Base-by-base conservation (phyloP, 352 stramenopile species). In the Elongisporangium prolatum region DNA sequence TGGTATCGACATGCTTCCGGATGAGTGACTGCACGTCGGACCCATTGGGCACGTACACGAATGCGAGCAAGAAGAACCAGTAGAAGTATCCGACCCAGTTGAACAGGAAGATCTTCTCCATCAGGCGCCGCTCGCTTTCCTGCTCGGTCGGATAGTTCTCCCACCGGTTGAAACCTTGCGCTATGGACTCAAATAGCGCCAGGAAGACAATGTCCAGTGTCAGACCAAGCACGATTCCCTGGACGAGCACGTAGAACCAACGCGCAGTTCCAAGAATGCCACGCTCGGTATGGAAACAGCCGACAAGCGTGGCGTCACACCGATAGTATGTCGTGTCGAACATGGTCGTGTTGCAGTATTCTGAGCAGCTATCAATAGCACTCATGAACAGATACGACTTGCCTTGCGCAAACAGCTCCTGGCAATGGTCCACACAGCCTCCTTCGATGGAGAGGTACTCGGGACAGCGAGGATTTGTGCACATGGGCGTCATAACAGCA, bases 71-170 rank as follows among this genome's bases (percentile, higher is more conserved):
- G 38, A 87, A 72, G 63, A 87, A 85, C 77, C 77, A 87, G 65
- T 87, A 87, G 59, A 87, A 87, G 66, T 87, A 87, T 21, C 77
- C 74, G 63, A 87, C 74, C 74, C 77, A 87, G 67, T 84, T 81
- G 77, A 87, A 87, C 25, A 87, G 59, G 49, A 87, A 87, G 57
- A 85, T 75, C 64, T 87, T 85, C 24, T 81, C 72, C 48, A 85
- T 75, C 56, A 68, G 72, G 1, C 74, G 70, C n/a, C 52, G 67
- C 57, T 84, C 73, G 54, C 72, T 69, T 50, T 87, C 74, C 50
- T 81, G 72, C 50, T 81, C 65, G 9, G 77, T 87, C 48, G 61
- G 59, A 60, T 85, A 87, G 63, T 85, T 87, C 63, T 87, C 77
- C 77, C 77, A 87, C 20, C 65, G 62, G 59, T 85, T 87, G 58